Evolutionary conservation across 2,329 filamentous ascomycete genomes (phyloP).

Genomic region (Aspergillus sp.): DNA sequence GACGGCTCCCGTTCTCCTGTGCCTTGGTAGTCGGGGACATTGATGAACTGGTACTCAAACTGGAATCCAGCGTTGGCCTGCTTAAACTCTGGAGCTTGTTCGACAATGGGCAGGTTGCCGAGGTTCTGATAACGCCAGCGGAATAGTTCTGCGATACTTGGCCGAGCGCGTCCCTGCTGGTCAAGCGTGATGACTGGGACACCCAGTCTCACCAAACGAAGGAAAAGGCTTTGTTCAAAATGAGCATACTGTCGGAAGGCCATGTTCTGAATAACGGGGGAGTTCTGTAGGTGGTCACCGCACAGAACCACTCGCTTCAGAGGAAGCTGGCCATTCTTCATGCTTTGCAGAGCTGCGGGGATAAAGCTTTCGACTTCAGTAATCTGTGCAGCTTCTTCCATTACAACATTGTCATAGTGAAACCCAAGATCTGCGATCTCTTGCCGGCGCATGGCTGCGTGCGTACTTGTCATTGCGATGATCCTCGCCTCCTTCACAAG

Average conservation of each 20-base stretch:
- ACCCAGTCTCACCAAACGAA: slow-evolving; percentile 84
- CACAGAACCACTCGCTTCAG: slow-evolving; percentile 89
- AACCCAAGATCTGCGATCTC: slow-evolving; percentile 94
- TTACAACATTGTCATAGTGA: slow-evolving; percentile 95
- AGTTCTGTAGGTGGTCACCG: slow-evolving; percentile 96
- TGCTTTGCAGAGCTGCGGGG: slow-evolving; percentile 87
- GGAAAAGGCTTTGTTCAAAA: slow-evolving; percentile 93
- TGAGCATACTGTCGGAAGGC: slow-evolving; percentile 96
- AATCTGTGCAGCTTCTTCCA: slow-evolving; percentile 98
- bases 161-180: slow-evolving; percentile 87
- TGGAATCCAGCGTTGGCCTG: slow-evolving; percentile 88
- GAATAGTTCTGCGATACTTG: slow-evolving; percentile 86
- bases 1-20: slow-evolving; percentile 85
- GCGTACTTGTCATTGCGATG: slow-evolving; percentile 97
- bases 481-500: slow-evolving; percentile 95
- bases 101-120: slow-evolving; percentile 76
- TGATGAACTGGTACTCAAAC: slow-evolving; percentile 95
- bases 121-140: slow-evolving; percentile 88
- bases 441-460: slow-evolving; percentile 89
- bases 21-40: slow-evolving; percentile 91
- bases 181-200: slow-evolving; percentile 91
- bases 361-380: slow-evolving; percentile 98
- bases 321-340: slow-evolving; percentile 71
- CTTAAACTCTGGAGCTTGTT: slow-evolving; percentile 71
- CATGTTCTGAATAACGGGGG: slow-evolving; percentile 90